phyloP scores from a whole-genome alignment of 106 monocot genomes.

The Agapanthus africanus region DNA sequence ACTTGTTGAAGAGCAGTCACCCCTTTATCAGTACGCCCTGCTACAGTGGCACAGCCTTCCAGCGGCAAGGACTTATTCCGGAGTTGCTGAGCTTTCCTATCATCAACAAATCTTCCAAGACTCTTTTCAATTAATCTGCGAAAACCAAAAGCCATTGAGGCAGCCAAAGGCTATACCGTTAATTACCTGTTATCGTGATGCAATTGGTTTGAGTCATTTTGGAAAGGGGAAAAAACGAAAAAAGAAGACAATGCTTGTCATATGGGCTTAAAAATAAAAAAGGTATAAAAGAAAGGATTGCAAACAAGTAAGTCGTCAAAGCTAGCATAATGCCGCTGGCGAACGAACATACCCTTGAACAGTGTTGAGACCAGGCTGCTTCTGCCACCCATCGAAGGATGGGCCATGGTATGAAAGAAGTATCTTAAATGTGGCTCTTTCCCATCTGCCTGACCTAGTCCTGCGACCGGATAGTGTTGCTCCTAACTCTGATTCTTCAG shows the following conservation, averaged over 20 bases:
- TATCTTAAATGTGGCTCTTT: conserved; percentile 71
- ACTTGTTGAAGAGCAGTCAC: conserved; percentile 96
- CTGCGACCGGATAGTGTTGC: too few relatives aligned
- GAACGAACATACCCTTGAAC: too few relatives aligned
- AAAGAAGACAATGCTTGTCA: neutral
- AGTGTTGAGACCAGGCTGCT: conserved; percentile 84
- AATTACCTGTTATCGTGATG: too few relatives aligned
- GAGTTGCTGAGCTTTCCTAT: conserved; percentile 62
- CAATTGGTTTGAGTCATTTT: too few relatives aligned
- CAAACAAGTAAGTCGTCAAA: neutral
- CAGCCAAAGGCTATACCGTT: too few relatives aligned
- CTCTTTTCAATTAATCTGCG: conserved; percentile 37
- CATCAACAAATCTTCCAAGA: conserved; percentile 91
- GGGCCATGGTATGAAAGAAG: conserved; percentile 70
- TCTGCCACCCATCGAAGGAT: conserved; percentile 97
- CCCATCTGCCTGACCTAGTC: conserved; percentile 33
- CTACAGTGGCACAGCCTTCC: conserved; percentile 71
- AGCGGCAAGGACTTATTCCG: conserved; percentile 58
- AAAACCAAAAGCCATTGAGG: neutral
- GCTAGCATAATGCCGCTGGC: too few relatives aligned
- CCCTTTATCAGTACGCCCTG: conserved; percentile 97
- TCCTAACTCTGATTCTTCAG: too few relatives aligned
- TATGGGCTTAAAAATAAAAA: neutral
- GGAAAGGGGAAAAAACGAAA: too few relatives aligned
- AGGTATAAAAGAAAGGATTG: neutral